Evolutionary conservation across 345 rosid species (phyloP).

Genomic region (Salix suchowensis): DNA sequence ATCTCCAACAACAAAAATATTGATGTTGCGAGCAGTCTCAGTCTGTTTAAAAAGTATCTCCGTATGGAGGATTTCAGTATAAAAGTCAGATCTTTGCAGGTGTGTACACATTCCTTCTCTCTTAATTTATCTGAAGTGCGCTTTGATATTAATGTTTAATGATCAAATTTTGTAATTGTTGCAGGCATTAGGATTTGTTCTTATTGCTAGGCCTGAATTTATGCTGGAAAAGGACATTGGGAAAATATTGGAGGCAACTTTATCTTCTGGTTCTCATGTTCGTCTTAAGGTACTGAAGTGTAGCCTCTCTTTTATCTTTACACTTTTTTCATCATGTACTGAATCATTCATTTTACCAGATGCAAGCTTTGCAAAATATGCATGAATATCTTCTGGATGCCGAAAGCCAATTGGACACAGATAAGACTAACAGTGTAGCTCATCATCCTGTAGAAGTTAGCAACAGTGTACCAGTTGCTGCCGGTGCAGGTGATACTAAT

Average conservation of each 20-base stretch:
- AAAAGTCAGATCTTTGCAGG: conserved; percentile 94
- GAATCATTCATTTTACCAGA: conserved; percentile 47
- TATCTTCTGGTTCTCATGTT: conserved; percentile 58
- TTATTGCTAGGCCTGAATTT: conserved; percentile 90
- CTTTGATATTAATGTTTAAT: conserved; percentile 9
- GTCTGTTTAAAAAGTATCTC: conserved; percentile 75
- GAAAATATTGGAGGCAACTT: conserved; percentile 69
- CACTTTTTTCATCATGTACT: conserved; percentile 13
- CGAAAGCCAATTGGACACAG: conserved; percentile 84
- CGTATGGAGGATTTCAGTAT: conserved; percentile 67
- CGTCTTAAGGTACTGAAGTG: conserved; percentile 70
- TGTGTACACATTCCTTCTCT: conserved; percentile 24
- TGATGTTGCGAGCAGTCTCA: conserved; percentile 55
- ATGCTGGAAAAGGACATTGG: conserved; percentile 96
- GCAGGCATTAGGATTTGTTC: conserved; percentile 92
- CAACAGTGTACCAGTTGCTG: conserved; percentile 85
- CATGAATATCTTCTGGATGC: conserved; percentile 94
- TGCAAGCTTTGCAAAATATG: conserved; percentile 89
- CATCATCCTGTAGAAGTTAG: conserved; percentile 47
- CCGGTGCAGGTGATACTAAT: conserved; percentile 99
- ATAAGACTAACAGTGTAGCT: conserved; percentile 42
- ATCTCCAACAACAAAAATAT: conserved; percentile 44
- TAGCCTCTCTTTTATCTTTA: not conserved
- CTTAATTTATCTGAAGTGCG: not conserved
- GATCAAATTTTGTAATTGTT: conserved; percentile 22